These are phyloP conservation scores for Stipa capillata DNA, from an alignment of 176 grass and related monocot genomes.

Conservation along the genomic window DNA sequence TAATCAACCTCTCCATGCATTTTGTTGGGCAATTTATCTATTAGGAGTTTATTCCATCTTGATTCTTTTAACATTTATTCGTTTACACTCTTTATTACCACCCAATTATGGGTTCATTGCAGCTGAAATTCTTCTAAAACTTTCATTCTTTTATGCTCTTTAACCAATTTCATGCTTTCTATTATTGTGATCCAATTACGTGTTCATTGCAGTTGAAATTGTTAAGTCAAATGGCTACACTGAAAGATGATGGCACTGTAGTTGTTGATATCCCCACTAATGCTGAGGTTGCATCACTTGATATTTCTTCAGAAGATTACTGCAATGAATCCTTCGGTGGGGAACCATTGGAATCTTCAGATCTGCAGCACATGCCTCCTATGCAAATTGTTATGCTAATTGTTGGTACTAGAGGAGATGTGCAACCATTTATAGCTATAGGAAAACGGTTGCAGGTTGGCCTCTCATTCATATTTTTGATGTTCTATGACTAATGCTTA, in stretches of 20 bases:
- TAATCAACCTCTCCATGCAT: not conserved
- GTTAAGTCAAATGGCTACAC: slow-evolving; percentile 67
- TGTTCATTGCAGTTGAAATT: slow-evolving; percentile 49
- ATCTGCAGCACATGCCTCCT: slow-evolving; percentile 37
- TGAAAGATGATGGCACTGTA: slow-evolving; percentile 80
- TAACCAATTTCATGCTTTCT: not conserved
- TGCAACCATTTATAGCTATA: slow-evolving; percentile 88
- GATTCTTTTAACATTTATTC: not conserved
- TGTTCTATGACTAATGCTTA: not conserved
- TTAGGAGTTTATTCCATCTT: not conserved
- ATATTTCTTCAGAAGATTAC: slow-evolving; percentile 25
- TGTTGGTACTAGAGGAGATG: slow-evolving; percentile 77
- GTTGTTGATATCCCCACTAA: slow-evolving; percentile 61
- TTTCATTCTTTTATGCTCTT: not conserved
- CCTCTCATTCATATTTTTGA: not conserved
- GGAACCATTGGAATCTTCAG: slow-evolving; percentile 23
- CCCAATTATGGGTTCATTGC: not conserved
- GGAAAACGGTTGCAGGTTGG: slow-evolving; percentile 73
- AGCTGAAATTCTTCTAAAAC: slow-evolving; percentile 37
- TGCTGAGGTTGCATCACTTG: slow-evolving; percentile 35
- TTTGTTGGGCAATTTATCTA: not conserved
- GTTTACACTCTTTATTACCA: not conserved
- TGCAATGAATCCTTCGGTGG: slow-evolving; percentile 18
- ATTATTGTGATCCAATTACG: not conserved
- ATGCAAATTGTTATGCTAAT: slow-evolving; percentile 88